Evolutionary conservation across 1,284 basidiomycete species (phyloP).

Genomic region (Moesziomyces sp.): DNA sequence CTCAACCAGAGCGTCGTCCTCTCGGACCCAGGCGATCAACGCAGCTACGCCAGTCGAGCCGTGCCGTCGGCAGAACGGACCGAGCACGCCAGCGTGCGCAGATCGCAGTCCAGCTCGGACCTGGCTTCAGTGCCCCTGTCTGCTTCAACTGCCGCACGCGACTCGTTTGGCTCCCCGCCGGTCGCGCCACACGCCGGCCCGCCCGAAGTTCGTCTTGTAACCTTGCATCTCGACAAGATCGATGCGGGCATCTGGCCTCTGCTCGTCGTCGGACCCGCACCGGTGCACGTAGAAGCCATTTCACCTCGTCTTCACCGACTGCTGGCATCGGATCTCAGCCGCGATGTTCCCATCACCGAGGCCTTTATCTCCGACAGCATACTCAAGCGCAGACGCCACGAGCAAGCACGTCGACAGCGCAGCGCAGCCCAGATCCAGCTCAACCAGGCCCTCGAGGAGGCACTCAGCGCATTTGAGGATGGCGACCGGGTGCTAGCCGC

Average conservation of each 20-base stretch:
- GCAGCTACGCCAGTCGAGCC: background rate
- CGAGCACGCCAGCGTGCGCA: slow-evolving; percentile 5
- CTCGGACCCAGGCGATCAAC: slow-evolving; percentile 39
- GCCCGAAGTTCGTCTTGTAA: slow-evolving; percentile 45
- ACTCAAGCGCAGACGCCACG: slow-evolving; percentile 5
- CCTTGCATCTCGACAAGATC: slow-evolving; percentile 50
- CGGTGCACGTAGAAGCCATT: slow-evolving; percentile 18
- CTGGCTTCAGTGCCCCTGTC: slow-evolving; percentile 6
- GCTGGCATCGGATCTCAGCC: slow-evolving; percentile 22
- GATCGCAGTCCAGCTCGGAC: slow-evolving; percentile 23
- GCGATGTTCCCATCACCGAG: slow-evolving; percentile 16
- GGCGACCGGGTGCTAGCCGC: slow-evolving; percentile 36
- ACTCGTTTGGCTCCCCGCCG: background rate
- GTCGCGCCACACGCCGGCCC: slow-evolving; percentile 11
- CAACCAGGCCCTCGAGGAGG: slow-evolving; percentile 43
- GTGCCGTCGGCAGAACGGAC: background rate
- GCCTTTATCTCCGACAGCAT: slow-evolving; percentile 23
- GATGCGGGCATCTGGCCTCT: slow-evolving; percentile 52
- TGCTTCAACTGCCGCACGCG: background rate
- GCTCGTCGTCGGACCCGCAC: slow-evolving; percentile 46
- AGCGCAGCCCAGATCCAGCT: slow-evolving; percentile 39
- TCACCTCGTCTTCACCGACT: slow-evolving; percentile 14
- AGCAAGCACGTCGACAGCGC: slow-evolving; percentile 22
- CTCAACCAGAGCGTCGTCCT: slow-evolving; percentile 38
- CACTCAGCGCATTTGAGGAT: slow-evolving; percentile 30